These are phyloP conservation scores for Solanum chacoense DNA, from an alignment of 305 asterid species.

Conservation along the genomic window DNA sequence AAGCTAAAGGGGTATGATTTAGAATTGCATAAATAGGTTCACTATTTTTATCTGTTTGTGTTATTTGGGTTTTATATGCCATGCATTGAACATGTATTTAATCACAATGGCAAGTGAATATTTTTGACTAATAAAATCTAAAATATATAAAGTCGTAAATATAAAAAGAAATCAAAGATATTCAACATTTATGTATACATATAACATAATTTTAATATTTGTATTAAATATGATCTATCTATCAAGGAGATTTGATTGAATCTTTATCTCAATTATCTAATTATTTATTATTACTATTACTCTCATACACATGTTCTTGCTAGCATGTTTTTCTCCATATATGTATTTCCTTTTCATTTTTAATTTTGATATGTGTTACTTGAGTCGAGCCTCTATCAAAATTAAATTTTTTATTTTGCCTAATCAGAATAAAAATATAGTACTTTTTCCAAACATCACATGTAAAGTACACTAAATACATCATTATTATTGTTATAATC, in stretches of 20 bases:
- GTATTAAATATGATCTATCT: not conserved
- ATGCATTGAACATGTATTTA: not conserved
- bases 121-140: not conserved
- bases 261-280: not conserved
- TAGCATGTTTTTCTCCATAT: not conserved
- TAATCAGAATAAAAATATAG: not conserved
- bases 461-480: too few species aligned
- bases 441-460: not conserved
- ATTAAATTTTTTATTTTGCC: rapidly evolving
- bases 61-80: not conserved
- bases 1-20: not conserved
- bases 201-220: not conserved
- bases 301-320: not conserved
- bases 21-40: not conserved
- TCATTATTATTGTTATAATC: not conserved
- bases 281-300: not conserved
- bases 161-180: not conserved
- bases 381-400: not conserved
- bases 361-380: not conserved
- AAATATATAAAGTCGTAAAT: not conserved
- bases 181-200: not conserved
- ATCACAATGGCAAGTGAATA: too few species aligned
- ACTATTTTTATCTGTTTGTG: rapidly evolving
- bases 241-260: too few species aligned
- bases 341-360: not conserved